phyloP scores from a whole-genome alignment of 1,139 yeast species.

The Yamadazyma dendronema region DNA sequence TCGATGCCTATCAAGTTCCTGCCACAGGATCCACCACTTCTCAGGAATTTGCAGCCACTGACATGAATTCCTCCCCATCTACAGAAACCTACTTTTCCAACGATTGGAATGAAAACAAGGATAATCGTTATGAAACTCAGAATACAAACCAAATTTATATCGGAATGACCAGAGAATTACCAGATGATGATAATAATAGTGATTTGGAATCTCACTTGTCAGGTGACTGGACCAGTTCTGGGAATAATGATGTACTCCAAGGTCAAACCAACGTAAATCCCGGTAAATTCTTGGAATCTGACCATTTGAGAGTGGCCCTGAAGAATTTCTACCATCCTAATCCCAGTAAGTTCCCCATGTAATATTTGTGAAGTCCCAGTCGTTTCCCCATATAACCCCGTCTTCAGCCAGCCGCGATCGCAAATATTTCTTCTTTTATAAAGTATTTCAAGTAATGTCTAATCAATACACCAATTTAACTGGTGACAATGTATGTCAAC shows the following conservation, averaged over 20 bases:
- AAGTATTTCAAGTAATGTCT: not conserved
- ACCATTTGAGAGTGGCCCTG: constrained; percentile 8
- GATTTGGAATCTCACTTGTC: not conserved
- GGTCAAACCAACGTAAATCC: constrained; percentile 2
- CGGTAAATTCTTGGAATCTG: constrained; percentile 5
- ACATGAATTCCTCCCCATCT: constrained; percentile 1
- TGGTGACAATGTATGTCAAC: not conserved
- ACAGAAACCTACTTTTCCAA: constrained; percentile 14
- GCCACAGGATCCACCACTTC: not conserved
- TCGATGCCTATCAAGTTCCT: not conserved
- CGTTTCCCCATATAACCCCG: not conserved
- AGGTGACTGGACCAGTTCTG: not conserved
- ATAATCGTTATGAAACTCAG: not conserved
- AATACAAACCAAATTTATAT: not conserved
- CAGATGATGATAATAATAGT: not conserved
- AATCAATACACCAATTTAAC: not conserved
- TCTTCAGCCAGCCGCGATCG: not conserved
- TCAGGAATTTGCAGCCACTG: not conserved
- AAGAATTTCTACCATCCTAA: not conserved
- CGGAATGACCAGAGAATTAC: not conserved
- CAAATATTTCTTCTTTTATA: too few relatives aligned
- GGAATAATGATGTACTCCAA: not conserved
- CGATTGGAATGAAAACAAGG: constrained; percentile 11
- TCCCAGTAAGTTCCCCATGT: not conserved
- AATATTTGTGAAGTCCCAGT: not conserved